Percentiles rank a stretch among this genome's conserved stretches.
Conservation (phyloP, 2,329 filamentous ascomycete species). For the Kalaharituber pfeilii region DNA sequence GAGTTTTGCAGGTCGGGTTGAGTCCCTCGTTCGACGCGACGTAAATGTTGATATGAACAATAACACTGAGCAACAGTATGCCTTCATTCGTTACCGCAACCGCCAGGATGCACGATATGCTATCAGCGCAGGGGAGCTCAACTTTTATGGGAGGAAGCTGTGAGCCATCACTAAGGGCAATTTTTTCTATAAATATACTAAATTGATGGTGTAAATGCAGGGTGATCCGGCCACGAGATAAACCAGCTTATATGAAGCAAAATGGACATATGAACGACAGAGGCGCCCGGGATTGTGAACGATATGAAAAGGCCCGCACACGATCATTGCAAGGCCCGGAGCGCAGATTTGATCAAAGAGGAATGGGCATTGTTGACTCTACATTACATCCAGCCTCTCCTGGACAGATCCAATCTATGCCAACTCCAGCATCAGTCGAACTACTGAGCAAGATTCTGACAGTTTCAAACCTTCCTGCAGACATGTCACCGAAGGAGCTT, state of each 20-base stretch:
- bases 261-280: slow-evolving; percentile 4
- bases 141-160: slow-evolving; percentile 15
- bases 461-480: slow-evolving; percentile 18
- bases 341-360: slow-evolving; percentile 11
- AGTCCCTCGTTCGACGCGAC: slow-evolving; percentile 11
- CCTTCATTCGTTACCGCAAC: slow-evolving; percentile 17
- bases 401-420: neutral
- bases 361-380: neutral
- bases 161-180: slow-evolving; percentile 4
- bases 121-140: slow-evolving; percentile 13
- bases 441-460: slow-evolving; percentile 16
- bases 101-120: slow-evolving; percentile 16
- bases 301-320: neutral
- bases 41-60: slow-evolving; percentile 15
- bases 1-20: slow-evolving; percentile 4
- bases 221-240: slow-evolving; percentile 17
- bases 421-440: slow-evolving; percentile 1
- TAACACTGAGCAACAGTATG: slow-evolving; percentile 13
- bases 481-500: slow-evolving; percentile 19
- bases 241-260: slow-evolving; percentile 13
- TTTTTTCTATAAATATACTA: neutral
- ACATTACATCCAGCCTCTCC: neutral
- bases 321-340: slow-evolving; percentile 2
- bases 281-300: neutral
- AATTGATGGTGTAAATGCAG: slow-evolving; percentile 7